Percentiles rank a stretch among this genome's conserved stretches.
phyloP scores from a whole-genome alignment of 169 alveolate species.

The Eimeria sp. region DNA sequence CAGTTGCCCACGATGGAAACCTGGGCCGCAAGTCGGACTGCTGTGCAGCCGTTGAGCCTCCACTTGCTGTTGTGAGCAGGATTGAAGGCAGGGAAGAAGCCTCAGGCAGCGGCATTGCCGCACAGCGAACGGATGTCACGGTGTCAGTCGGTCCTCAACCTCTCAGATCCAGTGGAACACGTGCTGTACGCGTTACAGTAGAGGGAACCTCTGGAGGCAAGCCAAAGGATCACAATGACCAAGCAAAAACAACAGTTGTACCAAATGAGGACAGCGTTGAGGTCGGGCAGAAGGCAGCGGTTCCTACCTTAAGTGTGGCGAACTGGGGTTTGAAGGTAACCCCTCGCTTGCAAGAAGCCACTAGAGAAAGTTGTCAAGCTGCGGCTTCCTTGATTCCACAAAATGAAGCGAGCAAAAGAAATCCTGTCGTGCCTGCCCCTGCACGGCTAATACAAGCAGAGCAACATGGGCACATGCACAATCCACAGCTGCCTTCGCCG shows the following conservation, averaged over 20 bases:
- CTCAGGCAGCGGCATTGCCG: not conserved
- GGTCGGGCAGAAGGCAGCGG: not conserved
- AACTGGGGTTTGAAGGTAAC: not conserved
- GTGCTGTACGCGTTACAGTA: not conserved
- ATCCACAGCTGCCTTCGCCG: constrained; percentile 6
- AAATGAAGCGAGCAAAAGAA: not conserved
- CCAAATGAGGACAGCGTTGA: not conserved
- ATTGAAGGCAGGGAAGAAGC: not conserved
- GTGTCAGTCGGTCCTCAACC: not conserved
- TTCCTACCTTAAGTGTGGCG: not conserved
- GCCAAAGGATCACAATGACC: not conserved
- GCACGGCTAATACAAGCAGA: not conserved
- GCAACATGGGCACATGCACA: not conserved
- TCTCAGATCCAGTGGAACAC: not conserved
- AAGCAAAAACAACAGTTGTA: not conserved
- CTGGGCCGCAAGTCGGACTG: not conserved
- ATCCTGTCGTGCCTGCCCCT: not conserved
- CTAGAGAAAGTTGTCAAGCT: not conserved
- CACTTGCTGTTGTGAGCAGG: not conserved
- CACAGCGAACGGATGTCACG: not conserved
- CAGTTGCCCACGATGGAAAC: not conserved
- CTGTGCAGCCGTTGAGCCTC: not conserved
- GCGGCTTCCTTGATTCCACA: not conserved
- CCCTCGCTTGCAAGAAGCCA: not conserved
- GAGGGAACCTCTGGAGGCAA: not conserved